Evolutionary conservation across 129 eudicot species (phyloP).

Genomic region (Saussurea involucrata): DNA sequence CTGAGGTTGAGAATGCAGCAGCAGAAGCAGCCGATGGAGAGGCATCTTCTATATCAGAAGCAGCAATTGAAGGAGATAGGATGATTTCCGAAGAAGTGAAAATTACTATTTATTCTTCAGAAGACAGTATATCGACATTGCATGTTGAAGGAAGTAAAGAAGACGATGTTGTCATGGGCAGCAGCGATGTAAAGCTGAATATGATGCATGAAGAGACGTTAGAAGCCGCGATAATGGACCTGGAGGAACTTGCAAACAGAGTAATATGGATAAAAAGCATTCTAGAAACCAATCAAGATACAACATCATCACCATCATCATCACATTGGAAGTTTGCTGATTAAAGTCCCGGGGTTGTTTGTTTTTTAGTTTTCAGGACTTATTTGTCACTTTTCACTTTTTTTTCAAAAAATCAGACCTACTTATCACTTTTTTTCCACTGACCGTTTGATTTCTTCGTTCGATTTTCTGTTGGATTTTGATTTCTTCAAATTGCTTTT

Average conservation of each 20-base stretch:
- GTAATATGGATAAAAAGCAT: slow-evolving; percentile 55
- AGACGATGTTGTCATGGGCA: background rate
- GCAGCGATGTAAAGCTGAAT: background rate
- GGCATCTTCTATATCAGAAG: background rate
- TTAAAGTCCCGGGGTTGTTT: background rate
- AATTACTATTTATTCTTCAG: background rate
- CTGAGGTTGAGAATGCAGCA: background rate
- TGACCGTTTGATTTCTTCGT: too few relatives aligned
- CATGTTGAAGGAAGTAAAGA: slow-evolving; percentile 11
- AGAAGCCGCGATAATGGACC: slow-evolving; percentile 48
- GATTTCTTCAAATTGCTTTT: too few relatives aligned
- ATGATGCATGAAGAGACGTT: slow-evolving; percentile 28
- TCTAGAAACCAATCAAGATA: slow-evolving; percentile 13
- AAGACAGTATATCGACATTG: slow-evolving; percentile 11
- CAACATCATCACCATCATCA: background rate
- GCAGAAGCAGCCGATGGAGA: background rate
- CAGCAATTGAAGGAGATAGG: background rate
- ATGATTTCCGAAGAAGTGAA: background rate
- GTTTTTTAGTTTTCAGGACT: too few relatives aligned
- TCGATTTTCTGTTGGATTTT: too few relatives aligned
- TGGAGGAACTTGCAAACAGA: slow-evolving; percentile 67
- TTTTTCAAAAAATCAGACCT: too few relatives aligned
- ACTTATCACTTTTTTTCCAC: too few relatives aligned
- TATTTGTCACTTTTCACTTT: too few relatives aligned
- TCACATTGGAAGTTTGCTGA: slow-evolving; percentile 6